Conservation (phyloP, 164 flowering plant species). For the Aristolochia californica region DNA sequence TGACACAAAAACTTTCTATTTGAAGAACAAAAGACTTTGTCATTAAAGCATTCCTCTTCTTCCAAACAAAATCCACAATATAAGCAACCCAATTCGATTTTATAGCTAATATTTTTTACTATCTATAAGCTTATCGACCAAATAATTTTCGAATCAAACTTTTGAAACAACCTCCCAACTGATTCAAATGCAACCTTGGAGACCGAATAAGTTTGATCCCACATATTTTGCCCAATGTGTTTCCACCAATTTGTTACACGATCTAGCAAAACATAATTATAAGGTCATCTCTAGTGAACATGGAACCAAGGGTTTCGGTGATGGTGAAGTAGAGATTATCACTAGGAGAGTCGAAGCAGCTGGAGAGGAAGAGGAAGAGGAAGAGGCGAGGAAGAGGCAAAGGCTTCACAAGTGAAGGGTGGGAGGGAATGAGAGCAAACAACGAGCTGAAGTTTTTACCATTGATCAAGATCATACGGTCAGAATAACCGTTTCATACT, state of each 20-base stretch:
- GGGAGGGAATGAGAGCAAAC: too few relatives aligned
- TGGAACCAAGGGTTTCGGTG: constrained; percentile 89
- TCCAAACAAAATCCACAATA: constrained; percentile 80
- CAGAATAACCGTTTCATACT: too few relatives aligned
- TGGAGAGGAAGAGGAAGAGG: too few relatives aligned
- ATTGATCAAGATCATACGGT: too few relatives aligned
- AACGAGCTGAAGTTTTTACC: too few relatives aligned
- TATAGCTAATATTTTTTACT: constrained; percentile 84
- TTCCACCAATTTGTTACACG: constrained; percentile 82
- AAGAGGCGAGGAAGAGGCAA: too few relatives aligned
- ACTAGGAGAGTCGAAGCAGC: constrained; percentile 63
- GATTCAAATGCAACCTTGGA: constrained; percentile 87
- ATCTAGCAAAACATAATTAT: constrained; percentile 68
- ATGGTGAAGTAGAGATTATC: constrained; percentile 71
- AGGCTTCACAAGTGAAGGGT: too few relatives aligned
- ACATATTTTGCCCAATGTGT: constrained; percentile 71
- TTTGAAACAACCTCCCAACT: constrained; percentile 73
- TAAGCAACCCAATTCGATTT: constrained; percentile 83
- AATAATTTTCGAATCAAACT: constrained; percentile 81
- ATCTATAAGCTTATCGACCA: constrained; percentile 93
- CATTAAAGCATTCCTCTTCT: constrained; percentile 68
- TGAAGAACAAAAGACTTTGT: constrained; percentile 74
- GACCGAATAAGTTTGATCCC: constrained; percentile 67
- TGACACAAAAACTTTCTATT: constrained; percentile 70
- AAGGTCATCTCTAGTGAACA: constrained; percentile 83